A percentile compares a stretch with the other conserved stretches of the same genome.
phyloP scores from a whole-genome alignment of 2,329 filamentous ascomycete species.

The Claviceps arundinis region DNA sequence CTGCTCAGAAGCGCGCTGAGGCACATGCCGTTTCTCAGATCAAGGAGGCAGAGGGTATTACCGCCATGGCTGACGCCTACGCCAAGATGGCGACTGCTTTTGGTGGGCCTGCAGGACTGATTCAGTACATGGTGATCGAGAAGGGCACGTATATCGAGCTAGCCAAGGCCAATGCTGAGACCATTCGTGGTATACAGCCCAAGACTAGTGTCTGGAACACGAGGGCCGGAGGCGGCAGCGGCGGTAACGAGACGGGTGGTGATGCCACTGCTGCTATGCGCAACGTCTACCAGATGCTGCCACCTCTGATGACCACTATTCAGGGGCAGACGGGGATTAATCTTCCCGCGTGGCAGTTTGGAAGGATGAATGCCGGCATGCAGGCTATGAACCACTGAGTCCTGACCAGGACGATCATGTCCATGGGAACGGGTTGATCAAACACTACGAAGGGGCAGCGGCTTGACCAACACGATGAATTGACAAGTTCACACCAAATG shows the following conservation, averaged over 20 bases:
- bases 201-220: constrained; percentile 92
- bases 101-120: constrained; percentile 62
- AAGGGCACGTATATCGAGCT: constrained; percentile 66
- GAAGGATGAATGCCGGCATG: constrained; percentile 25
- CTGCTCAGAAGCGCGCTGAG: constrained; percentile 38
- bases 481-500: neutral
- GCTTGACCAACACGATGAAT: neutral
- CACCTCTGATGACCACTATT: constrained; percentile 72
- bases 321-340: constrained; percentile 79
- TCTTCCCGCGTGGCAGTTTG: constrained; percentile 65
- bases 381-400: constrained; percentile 16
- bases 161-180: constrained; percentile 63
- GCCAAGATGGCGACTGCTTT: constrained; percentile 56
- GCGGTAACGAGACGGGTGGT: constrained; percentile 25
- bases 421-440: neutral
- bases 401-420: constrained; percentile 1
- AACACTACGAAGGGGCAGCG: neutral
- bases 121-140: constrained; percentile 83
- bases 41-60: constrained; percentile 64
- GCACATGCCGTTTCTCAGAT: constrained; percentile 46
- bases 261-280: constrained; percentile 50
- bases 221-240: constrained; percentile 29
- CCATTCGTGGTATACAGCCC: constrained; percentile 64
- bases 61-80: constrained; percentile 72
- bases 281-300: constrained; percentile 74